These are phyloP conservation scores for Pleurostoma richardsiae DNA, from an alignment of 2,329 filamentous ascomycete genomes.

Conservation along the genomic window DNA sequence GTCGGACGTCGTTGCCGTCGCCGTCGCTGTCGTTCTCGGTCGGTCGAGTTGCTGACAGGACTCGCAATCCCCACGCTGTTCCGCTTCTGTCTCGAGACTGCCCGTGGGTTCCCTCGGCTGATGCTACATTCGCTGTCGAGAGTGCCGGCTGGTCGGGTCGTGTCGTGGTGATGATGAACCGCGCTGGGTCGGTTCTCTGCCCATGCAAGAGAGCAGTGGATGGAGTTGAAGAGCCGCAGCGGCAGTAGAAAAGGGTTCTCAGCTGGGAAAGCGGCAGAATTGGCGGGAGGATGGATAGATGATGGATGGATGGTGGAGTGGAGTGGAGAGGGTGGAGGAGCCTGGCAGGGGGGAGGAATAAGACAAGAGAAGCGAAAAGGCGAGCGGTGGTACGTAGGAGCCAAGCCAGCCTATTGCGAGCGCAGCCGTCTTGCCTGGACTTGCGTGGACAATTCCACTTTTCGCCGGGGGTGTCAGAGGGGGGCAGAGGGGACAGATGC, in stretches of 20 bases:
- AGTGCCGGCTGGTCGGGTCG: neutral
- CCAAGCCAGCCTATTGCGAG: too few relatives aligned
- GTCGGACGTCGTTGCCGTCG: neutral
- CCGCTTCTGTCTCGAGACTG: too few relatives aligned
- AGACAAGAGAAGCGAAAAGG: conserved; percentile 5
- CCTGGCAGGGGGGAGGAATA: conserved; percentile 4
- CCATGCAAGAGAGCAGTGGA: conserved; percentile 1
- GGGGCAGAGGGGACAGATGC: neutral
- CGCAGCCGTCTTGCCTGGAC: neutral
- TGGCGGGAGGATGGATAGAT: conserved; percentile 6
- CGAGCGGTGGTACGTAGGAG: neutral
- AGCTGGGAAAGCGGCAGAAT: neutral
- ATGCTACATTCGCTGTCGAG: neutral
- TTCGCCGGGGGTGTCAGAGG: neutral
- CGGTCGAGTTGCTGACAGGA: neutral
- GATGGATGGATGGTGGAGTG: conserved; percentile 1
- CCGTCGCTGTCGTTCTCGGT: conserved; percentile 7
- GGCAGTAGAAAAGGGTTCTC: conserved; percentile 5
- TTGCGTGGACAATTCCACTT: neutral
- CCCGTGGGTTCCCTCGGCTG: too few relatives aligned
- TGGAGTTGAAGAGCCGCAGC: conserved; percentile 8
- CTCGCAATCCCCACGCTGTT: too few relatives aligned
- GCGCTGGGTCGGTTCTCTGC: too few relatives aligned
- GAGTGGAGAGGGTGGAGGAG: neutral
- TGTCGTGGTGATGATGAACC: too few relatives aligned